Conservation (phyloP, 495 filamentous ascomycete species). For the Glarea lozoyensis region DNA sequence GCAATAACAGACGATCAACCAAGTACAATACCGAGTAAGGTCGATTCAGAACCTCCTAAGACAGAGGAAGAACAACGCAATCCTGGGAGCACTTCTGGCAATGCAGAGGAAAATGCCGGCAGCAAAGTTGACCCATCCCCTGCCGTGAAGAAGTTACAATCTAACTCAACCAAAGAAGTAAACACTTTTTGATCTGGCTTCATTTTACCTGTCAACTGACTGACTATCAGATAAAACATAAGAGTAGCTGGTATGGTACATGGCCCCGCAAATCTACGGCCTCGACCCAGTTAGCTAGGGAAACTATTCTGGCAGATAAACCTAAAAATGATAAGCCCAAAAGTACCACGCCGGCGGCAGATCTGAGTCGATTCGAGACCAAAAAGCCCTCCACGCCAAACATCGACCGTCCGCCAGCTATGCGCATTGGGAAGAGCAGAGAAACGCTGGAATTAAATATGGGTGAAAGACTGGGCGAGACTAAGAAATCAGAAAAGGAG, state of each 20-base stretch:
- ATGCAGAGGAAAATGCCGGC: too few relatives aligned
- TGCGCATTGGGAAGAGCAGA: conserved; percentile 31
- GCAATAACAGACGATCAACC: not conserved
- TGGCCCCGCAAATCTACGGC: conserved; percentile 64
- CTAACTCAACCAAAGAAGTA: too few relatives aligned
- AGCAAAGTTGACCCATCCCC: too few relatives aligned
- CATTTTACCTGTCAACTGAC: too few relatives aligned
- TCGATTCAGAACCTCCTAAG: too few relatives aligned
- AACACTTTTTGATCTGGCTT: too few relatives aligned
- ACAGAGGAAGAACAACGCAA: too few relatives aligned
- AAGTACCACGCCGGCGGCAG: conserved; percentile 34
- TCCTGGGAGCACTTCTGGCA: too few relatives aligned
- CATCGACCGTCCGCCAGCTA: conserved; percentile 27
- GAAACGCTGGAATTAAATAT: conserved; percentile 22
- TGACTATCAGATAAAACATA: conserved; percentile 20
- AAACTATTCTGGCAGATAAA: conserved; percentile 57
- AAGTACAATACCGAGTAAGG: not conserved
- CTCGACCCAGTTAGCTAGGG: conserved; percentile 66
- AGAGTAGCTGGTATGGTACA: conserved; percentile 53
- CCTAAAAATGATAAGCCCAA: conserved; percentile 26
- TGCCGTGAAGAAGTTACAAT: too few relatives aligned
- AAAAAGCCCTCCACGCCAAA: conserved; percentile 26
- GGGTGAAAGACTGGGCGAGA: conserved; percentile 14
- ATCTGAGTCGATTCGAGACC: conserved; percentile 38
- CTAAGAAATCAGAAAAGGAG: not conserved